A percentile compares a stretch with the other conserved stretches of the same genome.
Conservation (phyloP, 2,329 filamentous ascomycete genomes). For the Alternaria dauci region DNA sequence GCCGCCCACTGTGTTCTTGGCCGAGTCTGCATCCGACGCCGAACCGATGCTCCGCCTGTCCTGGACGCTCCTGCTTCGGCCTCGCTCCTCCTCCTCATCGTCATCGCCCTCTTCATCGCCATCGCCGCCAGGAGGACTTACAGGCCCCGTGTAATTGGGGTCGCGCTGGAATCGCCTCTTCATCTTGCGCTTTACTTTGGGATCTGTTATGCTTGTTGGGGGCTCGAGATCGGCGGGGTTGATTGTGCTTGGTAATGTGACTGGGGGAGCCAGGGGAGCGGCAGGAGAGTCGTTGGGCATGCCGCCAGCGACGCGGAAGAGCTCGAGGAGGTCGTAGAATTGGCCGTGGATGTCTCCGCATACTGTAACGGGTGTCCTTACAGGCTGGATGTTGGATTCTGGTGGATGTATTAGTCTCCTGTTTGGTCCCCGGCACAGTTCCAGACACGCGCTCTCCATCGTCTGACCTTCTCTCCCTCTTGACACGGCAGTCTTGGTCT, state of each 20-base stretch:
- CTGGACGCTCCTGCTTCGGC: slow-evolving; percentile 55
- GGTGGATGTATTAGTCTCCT: slow-evolving; percentile 6
- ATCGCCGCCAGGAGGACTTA: slow-evolving; percentile 58
- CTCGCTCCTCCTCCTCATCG: slow-evolving; percentile 59
- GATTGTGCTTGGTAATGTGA: slow-evolving; percentile 72
- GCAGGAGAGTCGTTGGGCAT: slow-evolving; percentile 82
- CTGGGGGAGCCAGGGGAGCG: slow-evolving; percentile 71
- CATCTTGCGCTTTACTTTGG: slow-evolving; percentile 86
- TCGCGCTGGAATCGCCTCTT: slow-evolving; percentile 63
- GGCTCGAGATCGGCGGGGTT: slow-evolving; percentile 93
- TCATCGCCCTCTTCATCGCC: slow-evolving; percentile 56
- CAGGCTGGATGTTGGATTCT: slow-evolving; percentile 99
- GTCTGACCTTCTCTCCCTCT: background rate
- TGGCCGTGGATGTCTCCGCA: slow-evolving; percentile 99
- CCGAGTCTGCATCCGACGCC: slow-evolving; percentile 52
- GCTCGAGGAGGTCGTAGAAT: slow-evolving; percentile 96
- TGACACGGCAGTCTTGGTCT: fast-evolving
- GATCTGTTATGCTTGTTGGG: slow-evolving; percentile 85
- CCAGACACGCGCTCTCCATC: background rate
- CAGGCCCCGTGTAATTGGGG: slow-evolving; percentile 62
- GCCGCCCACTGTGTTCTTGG: slow-evolving; percentile 53
- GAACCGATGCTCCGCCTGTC: slow-evolving; percentile 52
- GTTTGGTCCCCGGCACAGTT: background rate
- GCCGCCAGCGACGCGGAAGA: slow-evolving; percentile 94
- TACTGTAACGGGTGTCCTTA: slow-evolving; percentile 93